phyloP scores from a whole-genome alignment of 169 alveolate genomes.

The Cyclospora cayetanensis region DNA sequence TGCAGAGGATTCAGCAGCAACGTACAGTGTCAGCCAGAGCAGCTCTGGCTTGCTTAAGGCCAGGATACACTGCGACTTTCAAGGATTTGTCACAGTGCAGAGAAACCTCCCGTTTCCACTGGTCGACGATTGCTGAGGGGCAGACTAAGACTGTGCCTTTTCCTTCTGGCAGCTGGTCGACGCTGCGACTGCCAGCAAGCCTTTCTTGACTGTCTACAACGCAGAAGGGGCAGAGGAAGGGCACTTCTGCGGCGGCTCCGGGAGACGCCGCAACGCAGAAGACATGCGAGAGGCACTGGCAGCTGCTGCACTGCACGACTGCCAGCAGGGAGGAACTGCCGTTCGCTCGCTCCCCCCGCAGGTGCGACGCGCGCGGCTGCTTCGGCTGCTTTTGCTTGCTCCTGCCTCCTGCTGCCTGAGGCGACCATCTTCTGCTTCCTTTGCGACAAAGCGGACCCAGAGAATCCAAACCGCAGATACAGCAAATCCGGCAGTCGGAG shows the following conservation, averaged over 20 bases:
- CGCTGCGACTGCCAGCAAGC: not conserved
- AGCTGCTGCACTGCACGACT: slow-evolving; percentile 38
- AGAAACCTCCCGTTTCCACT: slow-evolving; percentile 73
- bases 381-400: not conserved
- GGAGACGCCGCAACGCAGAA: slow-evolving; percentile 7
- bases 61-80: slow-evolving; percentile 37
- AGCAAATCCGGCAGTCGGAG: not conserved
- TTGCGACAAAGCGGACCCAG: slow-evolving; percentile 9
- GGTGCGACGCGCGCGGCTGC: not conserved
- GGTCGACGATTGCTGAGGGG: slow-evolving; percentile 72
- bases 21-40: slow-evolving; percentile 7
- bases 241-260: not conserved
- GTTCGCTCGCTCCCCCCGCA: not conserved
- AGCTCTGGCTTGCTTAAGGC: slow-evolving; percentile 59
- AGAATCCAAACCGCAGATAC: slow-evolving; percentile 7
- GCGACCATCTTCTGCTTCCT: not conserved
- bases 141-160: slow-evolving; percentile 69
- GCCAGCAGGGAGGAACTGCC: slow-evolving; percentile 33
- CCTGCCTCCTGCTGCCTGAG: not conserved
- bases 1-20: no score
- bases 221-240: slow-evolving; percentile 59
- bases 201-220: not conserved
- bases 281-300: slow-evolving; percentile 19
- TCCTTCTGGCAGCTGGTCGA: slow-evolving; percentile 8
- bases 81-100: not conserved